phyloP scores from a whole-genome alignment of 78 protist species.

The Creolimax fragrantissima region DNA sequence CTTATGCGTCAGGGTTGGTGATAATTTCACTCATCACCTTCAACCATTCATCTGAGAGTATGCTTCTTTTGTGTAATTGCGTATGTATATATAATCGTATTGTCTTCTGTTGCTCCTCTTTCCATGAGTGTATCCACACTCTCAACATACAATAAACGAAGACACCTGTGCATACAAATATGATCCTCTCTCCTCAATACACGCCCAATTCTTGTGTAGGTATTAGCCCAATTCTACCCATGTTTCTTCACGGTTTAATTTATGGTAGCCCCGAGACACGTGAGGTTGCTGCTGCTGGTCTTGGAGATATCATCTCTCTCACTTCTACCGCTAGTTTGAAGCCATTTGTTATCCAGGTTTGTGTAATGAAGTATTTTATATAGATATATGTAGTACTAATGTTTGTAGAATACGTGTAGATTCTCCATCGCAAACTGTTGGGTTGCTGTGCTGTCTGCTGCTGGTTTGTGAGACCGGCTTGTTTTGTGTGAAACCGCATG shows the following conservation, averaged over 20 bases:
- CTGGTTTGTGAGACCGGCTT: no score
- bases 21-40: no score
- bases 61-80: neutral
- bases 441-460: no score
- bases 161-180: no score
- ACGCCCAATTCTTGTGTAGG: no score
- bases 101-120: no score
- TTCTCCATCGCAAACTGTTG: no score
- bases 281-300: slow-evolving; percentile 70
- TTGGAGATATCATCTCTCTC: slow-evolving; percentile 40
- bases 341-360: slow-evolving; percentile 49
- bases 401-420: no score
- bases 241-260: slow-evolving; percentile 57
- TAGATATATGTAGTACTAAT: neutral
- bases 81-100: neutral
- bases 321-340: slow-evolving; percentile 54
- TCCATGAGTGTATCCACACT: no score
- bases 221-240: slow-evolving; percentile 53
- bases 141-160: no score
- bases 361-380: neutral
- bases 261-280: slow-evolving; percentile 62
- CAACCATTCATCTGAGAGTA: neutral
- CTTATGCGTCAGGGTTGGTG: neutral
- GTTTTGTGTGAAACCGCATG: neutral
- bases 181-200: no score